Base-by-base conservation (phyloP, 139 green algal genomes). In the Diplosphaera chodatii region DNA sequence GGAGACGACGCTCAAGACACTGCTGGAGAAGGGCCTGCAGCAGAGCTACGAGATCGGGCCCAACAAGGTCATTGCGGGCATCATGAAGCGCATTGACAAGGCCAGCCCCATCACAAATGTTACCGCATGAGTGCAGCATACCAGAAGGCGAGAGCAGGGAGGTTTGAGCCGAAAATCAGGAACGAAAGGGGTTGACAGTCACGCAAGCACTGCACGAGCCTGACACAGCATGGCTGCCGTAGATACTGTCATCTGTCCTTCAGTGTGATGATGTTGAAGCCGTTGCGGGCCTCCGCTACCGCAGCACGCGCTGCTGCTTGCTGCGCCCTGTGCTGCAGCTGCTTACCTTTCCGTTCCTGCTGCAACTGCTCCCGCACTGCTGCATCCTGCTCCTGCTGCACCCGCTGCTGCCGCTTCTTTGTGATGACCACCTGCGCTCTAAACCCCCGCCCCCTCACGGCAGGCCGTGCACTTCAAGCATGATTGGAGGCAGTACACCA, bases 1-100 rank as follows among this genome's bases (percentile, higher is more conserved):
- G 94, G 96, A 99, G 86, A 89, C 81, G 29, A 96, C 87, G 16
- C 77, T 99, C 55, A 82, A 87, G 66, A 89, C 82, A 29, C 82
- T 99, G 66, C 82, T 97, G 40, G 86, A 87, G 8, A 90, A 89
- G 63, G 96, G 96, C 0, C 68, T 98, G 32, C 78, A 87, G 69
- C 79, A 84, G 40, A 89, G 78, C 72, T 98, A 96, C 71, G 96
- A 99, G 86, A 80, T 96, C 33, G 91, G 91, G 3, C 87, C 87
- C 30, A 84, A 83, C 69, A 89, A 87, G 71, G 91, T 99, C 65
- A 96, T 98, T 72, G 86, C 91, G 0, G 96, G 96, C 59, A 98
- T 98, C 81, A 85, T 96, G 64, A 98, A 98, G 89, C 87, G 96
- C 69, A 92, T 99, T 64, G 88, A 98, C 86, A 98, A 94, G 87